Evolutionary conservation across 139 green algal species (phyloP), one percentile per base, ranked within the genome.

Genomic region (Auxenochlorella protothecoides): DNA sequence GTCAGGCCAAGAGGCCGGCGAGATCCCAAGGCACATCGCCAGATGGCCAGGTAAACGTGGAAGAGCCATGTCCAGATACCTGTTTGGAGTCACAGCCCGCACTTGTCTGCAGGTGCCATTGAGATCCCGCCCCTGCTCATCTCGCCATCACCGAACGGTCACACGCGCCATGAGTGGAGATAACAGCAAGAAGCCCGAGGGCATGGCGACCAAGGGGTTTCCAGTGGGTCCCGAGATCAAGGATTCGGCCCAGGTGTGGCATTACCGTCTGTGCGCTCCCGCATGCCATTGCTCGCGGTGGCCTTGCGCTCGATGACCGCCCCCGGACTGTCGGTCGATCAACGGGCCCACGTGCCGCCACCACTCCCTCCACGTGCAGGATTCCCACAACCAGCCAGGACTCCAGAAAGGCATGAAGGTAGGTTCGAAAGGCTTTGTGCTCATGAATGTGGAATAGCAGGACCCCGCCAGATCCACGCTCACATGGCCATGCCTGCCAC

Each of bases 141-240:
- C 27, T 44, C 27, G 27, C 27, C 27, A 44, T 44, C 27, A 44
- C 27, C 27, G 27, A 44, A 44, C 27, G 27, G 27, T 44, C 27
- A 44, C 27, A 44, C 27, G 27, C 27, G 27, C 27, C 27, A 44
- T 44, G 27, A 1, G 27, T 1, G 27, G 27, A 44, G 27, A 44
- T 44, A 44, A 3, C 7, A 55, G 10, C 61, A 65, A 74, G 13
- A 55, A 75, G 68, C 53, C 75, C 6, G 16, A 74, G 62, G 75
- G 75, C 56, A 80, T 80, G 69, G 75, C 75, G 13, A 80, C 75
- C 14, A 54, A 80, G 54, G 52, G 14, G 16, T 7, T 77, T 6
- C 69, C 70, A 14, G 56, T 77, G 72, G 76, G 76, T 53, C 75
- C 75, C 4, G 76, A 80, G 52, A 77, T 77, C 5, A 44, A 53